Evolutionary conservation across 176 grass and related monocot species (phyloP).

Genomic region (Triticum aestivum): IWGSC_CS_RefSeq_v2.1 NC_057814.1:417996549-417997048

Average conservation of each 20-base stretch:
- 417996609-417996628: too few relatives aligned
- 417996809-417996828: not conserved
- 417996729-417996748: constrained; percentile 19
- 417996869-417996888: not conserved
- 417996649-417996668: constrained; percentile 28
- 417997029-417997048: not conserved
- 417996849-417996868: not conserved
- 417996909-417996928: not conserved
- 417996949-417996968: not conserved
- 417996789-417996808: not conserved
- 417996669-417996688: constrained; percentile 11
- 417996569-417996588: constrained; percentile 27
- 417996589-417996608: not conserved
- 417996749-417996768: not conserved
- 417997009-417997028: not conserved
- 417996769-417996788: constrained; percentile 39
- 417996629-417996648: too few relatives aligned
- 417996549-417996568: not conserved
- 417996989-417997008: not conserved
- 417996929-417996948: not conserved
- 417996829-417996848: not conserved
- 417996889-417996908: not conserved
- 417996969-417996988: not conserved
- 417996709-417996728: constrained; percentile 55
- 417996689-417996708: constrained; percentile 57